A percentile compares a stretch with the other conserved stretches of the same genome.
These are phyloP conservation scores for Scheffersomyces spartinae DNA, from an alignment of 805 yeast species.

Conservation along the genomic window DNA sequence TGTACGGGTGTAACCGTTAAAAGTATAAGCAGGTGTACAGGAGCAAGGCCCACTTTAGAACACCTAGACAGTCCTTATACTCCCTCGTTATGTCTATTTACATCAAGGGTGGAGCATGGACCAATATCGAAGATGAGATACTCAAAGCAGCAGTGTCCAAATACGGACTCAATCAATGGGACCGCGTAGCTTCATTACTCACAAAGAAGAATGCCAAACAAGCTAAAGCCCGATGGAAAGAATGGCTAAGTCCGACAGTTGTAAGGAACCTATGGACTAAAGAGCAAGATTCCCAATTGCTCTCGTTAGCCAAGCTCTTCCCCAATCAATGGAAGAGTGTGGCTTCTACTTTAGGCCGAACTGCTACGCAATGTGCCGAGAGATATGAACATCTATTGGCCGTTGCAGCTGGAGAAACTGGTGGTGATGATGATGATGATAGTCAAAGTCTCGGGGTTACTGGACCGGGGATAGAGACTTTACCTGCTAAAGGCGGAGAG, in stretches of 20 bases:
- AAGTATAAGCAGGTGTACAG: too few relatives aligned
- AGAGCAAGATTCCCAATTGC: constrained; percentile 64
- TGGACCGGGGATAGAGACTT: constrained; percentile 44
- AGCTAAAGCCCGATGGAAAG: constrained; percentile 87
- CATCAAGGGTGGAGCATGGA: constrained; percentile 87
- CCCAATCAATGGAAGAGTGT: constrained; percentile 96
- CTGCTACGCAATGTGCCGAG: constrained; percentile 80
- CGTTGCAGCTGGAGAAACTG: constrained; percentile 26
- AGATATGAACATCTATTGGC: constrained; percentile 66
- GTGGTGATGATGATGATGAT: constrained; percentile 11
- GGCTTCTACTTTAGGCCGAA: constrained; percentile 69
- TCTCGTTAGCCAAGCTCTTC: constrained; percentile 53
- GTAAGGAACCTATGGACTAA: constrained; percentile 55
- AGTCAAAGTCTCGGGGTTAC: constrained; percentile 24
- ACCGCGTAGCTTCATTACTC: constrained; percentile 77
- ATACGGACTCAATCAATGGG: constrained; percentile 92
- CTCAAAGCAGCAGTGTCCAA: constrained; percentile 84
- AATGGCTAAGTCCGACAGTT: constrained; percentile 71
- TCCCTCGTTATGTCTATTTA: constrained; percentile 37
- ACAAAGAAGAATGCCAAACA: constrained; percentile 84
- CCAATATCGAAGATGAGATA: constrained; percentile 75
- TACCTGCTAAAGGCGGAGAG: constrained; percentile 38
- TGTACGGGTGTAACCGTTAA: too few relatives aligned
- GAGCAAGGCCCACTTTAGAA: too few relatives aligned
- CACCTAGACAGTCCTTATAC: too few relatives aligned